Evolutionary conservation across 306 rosid genomes (phyloP).

Genomic region (Fragaria iinumae): DNA sequence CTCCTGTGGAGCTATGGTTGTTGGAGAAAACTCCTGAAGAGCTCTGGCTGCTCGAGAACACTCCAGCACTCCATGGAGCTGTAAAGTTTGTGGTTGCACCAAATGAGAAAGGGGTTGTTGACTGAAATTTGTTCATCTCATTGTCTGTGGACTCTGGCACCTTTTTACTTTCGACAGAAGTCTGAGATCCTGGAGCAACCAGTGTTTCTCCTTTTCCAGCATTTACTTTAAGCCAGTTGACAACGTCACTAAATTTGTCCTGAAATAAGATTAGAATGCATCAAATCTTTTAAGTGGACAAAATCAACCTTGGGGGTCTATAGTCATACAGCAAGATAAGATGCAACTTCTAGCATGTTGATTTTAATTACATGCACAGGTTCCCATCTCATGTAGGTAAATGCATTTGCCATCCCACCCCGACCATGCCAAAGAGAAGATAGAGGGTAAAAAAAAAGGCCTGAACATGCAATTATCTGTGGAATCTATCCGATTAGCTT

Average conservation of each 20-base stretch:
- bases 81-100: slow-evolving; percentile 37
- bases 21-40: slow-evolving; percentile 19
- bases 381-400: neutral
- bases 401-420: neutral
- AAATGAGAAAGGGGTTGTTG: slow-evolving; percentile 37
- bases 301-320: slow-evolving; percentile 5
- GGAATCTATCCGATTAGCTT: neutral
- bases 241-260: slow-evolving; percentile 89
- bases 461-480: neutral
- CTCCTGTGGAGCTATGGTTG: slow-evolving; percentile 27
- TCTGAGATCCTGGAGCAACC: slow-evolving; percentile 34
- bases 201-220: slow-evolving; percentile 53
- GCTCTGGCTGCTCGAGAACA: slow-evolving; percentile 38
- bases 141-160: slow-evolving; percentile 40
- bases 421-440: neutral
- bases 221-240: slow-evolving; percentile 85
- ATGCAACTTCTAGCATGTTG: neutral
- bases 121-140: slow-evolving; percentile 49
- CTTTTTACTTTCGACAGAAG: slow-evolving; percentile 43
- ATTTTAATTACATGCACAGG: neutral
- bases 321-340: neutral
- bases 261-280: slow-evolving; percentile 37
- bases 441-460: neutral
- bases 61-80: slow-evolving; percentile 60
- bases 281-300: slow-evolving; percentile 15